These are phyloP conservation scores for Cordia subcordata DNA, from an alignment of 257 asterid species.

Conservation along the genomic window DNA sequence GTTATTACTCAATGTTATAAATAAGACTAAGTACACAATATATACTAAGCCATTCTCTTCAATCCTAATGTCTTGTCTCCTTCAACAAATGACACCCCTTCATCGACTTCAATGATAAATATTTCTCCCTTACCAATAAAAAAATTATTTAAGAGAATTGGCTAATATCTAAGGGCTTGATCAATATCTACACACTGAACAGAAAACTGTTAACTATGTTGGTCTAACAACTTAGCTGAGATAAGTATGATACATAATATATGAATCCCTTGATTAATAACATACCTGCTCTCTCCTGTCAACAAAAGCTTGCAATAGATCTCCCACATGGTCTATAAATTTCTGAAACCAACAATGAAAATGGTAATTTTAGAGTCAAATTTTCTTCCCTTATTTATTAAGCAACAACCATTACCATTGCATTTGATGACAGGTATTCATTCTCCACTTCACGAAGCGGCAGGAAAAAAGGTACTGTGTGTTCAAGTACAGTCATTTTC, in stretches of 20 bases:
- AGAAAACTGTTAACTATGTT: neutral
- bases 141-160: no score
- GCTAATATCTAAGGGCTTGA: no score
- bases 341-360: conserved; percentile 53
- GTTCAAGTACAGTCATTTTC: conserved; percentile 91
- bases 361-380: neutral
- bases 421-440: conserved; percentile 81
- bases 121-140: no score
- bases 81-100: no score
- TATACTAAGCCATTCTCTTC: no score
- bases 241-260: neutral
- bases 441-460: conserved; percentile 86
- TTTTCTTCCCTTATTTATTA: no score
- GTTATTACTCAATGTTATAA: no score
- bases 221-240: neutral
- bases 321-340: conserved; percentile 92
- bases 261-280: neutral
- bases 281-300: conserved; percentile 97
- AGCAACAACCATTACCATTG: conserved; percentile 55
- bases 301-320: conserved; percentile 87
- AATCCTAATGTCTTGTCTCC: no score
- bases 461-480: conserved; percentile 87
- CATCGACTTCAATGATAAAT: no score
- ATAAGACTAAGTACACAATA: no score
- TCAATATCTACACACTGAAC: no score